Conservation (phyloP, 2,329 filamentous ascomycete species). For the Venturia carpophila region DNA sequence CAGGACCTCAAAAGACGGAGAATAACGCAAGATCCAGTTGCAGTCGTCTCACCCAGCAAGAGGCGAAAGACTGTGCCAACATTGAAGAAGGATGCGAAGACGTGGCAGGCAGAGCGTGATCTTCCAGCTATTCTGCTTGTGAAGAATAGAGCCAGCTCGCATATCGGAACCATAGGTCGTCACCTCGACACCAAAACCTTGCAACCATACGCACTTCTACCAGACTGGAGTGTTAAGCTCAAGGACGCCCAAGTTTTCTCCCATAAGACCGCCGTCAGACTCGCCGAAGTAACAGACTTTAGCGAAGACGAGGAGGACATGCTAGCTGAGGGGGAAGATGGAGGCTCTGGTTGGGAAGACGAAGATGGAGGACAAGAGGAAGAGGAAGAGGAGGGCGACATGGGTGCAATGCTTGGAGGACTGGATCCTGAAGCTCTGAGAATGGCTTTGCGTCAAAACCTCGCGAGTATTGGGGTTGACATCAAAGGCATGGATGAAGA, state of each 20-base stretch:
- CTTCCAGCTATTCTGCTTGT: conserved; percentile 7
- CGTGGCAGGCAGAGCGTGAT: conserved; percentile 6
- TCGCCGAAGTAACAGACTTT: conserved; percentile 12
- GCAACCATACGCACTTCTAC: conserved; percentile 34
- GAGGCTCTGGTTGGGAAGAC: conserved; percentile 11
- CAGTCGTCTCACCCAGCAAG: background rate
- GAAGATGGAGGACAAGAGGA: conserved; percentile 1
- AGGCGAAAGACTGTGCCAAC: conserved; percentile 12
- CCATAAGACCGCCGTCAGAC: conserved; percentile 1
- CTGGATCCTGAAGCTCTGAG: conserved; percentile 18
- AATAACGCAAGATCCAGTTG: conserved; percentile 20
- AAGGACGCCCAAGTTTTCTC: conserved; percentile 14
- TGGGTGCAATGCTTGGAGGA: conserved; percentile 3
- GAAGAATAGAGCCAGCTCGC: conserved; percentile 8
- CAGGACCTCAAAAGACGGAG: conserved; percentile 20
- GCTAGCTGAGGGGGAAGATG: conserved; percentile 13
- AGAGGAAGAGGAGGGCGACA: conserved; percentile 15
- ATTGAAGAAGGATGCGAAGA: background rate
- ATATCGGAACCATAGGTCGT: background rate
- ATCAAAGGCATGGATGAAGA: conserved; percentile 15
- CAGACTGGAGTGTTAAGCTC: conserved; percentile 39
- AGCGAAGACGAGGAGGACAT: conserved; percentile 16
- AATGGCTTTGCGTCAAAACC: conserved; percentile 16
- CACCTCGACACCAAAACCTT: conserved; percentile 19
- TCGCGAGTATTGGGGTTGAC: background rate